Evolutionary conservation across 2,329 filamentous ascomycete genomes (phyloP), one percentile per base, ranked within the genome.

Genomic region (Orbilia blumenaviensis): DNA sequence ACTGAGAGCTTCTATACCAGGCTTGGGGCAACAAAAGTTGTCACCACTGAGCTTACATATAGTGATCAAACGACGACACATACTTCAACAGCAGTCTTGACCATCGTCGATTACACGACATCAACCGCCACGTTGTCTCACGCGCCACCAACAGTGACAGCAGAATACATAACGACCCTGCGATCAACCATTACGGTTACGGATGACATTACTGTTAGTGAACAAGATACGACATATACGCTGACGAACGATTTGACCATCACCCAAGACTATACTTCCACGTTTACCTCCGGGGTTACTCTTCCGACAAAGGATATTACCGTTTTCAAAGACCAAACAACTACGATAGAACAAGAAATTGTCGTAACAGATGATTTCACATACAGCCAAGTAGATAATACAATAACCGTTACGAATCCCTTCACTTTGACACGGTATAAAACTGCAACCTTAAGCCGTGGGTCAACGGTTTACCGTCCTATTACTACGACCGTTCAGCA

Each of bases 351-450:
- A 9, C 23, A 68, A 29, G 64, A 46, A 6, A 42, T 68, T n/a
- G 52, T 68, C 6, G 52, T 68, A 14, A 68, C 64, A 3, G 52
- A 68, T 7, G 66, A 68, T 44, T 18, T 68, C 29, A 68, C 66
- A 10, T 50, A 61, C 21, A 68, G 48, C 10, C 66, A 68, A 18
- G 32, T 48, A 9, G 29, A 29, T 34, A 36, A 60, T 25, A 60
- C 52, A 8, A 18, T 68, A 21, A 68, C 66, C 4, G 8, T 68
- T n/a, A 61, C 41, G 12, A 48, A 68, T 6, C 66, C 66, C 8
- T 50, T 68, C 9, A 68, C 66, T 14, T 29, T 61, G 2, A 60
- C 52, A 2, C 66, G 52, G 21, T 48, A 48, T 52, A 34, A 32
- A 32, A 68, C 66, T 1, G 58, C 54, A 0, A 61, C 66, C 0